Conservation (phyloP, 257 asterid species). For the Solanum stenotomum region DNA sequence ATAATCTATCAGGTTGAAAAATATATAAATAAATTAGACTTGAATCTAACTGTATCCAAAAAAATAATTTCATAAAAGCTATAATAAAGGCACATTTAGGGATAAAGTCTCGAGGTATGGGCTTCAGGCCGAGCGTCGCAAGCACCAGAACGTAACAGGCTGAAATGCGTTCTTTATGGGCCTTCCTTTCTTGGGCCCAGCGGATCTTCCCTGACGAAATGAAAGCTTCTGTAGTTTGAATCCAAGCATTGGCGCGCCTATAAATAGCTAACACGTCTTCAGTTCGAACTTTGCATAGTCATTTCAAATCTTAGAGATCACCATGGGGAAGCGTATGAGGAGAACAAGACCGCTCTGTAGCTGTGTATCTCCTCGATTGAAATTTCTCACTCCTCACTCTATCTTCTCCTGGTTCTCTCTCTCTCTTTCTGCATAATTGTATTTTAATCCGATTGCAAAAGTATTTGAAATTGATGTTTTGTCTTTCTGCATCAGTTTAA, state of each 20-base stretch:
- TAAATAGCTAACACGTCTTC: conserved; percentile 2
- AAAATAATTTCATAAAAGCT: background rate
- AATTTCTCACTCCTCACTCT: conserved; percentile 36
- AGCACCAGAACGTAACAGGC: background rate
- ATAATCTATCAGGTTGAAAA: background rate
- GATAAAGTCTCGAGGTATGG: background rate
- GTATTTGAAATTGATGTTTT: background rate
- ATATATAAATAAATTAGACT: background rate
- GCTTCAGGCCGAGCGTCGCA: background rate
- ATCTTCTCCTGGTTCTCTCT: conserved; percentile 59
- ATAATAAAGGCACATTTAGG: background rate
- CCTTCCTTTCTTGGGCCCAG: background rate
- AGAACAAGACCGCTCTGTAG: conserved; percentile 58
- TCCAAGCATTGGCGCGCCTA: conserved; percentile 15
- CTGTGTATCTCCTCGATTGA: conserved; percentile 70
- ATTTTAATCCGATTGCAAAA: background rate
- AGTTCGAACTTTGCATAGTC: background rate
- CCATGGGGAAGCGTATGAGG: conserved; percentile 81
- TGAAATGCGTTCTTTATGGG: background rate
- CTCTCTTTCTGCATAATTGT: background rate
- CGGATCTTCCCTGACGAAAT: background rate
- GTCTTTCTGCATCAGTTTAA: background rate
- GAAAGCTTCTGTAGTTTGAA: conserved; percentile 5
- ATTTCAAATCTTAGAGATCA: background rate
- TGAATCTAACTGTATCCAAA: background rate